Evolutionary conservation across 1,139 yeast genomes (phyloP).

Genomic region (Pichia sp.): DNA sequence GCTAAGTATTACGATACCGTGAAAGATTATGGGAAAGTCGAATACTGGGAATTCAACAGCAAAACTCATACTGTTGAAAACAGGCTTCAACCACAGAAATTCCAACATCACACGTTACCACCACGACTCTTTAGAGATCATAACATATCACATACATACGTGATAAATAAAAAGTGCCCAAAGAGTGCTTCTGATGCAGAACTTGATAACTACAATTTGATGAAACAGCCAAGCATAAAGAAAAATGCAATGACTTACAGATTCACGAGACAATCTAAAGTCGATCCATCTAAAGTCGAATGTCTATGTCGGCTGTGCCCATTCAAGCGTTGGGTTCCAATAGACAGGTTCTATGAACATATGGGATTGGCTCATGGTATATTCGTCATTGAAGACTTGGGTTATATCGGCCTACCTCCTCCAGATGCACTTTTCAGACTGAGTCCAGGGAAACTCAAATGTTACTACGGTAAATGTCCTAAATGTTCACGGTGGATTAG

Average conservation of each 20-base stretch:
- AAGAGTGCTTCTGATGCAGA: slow-evolving; percentile 17
- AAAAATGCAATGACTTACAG: slow-evolving; percentile 16
- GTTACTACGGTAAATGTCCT: slow-evolving; percentile 24
- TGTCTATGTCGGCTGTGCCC: slow-evolving; percentile 23
- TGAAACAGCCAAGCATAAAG: slow-evolving; percentile 8
- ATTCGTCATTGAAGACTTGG: slow-evolving; percentile 3
- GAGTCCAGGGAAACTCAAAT: slow-evolving; percentile 17
- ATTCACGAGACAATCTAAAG: slow-evolving; percentile 11
- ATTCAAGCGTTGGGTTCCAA: slow-evolving; percentile 21
- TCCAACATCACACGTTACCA: slow-evolving; percentile 20
- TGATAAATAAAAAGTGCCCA: slow-evolving; percentile 18
- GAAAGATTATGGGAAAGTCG: slow-evolving; percentile 4
- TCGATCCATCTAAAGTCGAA: background rate
- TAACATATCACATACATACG: slow-evolving; percentile 1
- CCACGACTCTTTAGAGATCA: background rate
- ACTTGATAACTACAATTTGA: slow-evolving; percentile 4
- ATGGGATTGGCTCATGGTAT: slow-evolving; percentile 26
- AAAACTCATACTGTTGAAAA: background rate
- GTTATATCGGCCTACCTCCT: slow-evolving; percentile 19
- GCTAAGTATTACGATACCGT: slow-evolving; percentile 2
- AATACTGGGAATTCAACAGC: slow-evolving; percentile 14
- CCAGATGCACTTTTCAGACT: slow-evolving; percentile 20
- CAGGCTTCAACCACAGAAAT: slow-evolving; percentile 20
- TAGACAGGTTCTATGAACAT: slow-evolving; percentile 15
- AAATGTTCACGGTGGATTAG: slow-evolving; percentile 23